Evolutionary conservation across 805 yeast species (phyloP), one percentile per base, ranked within the genome.

Genomic region (Wickerhamomyces rabaulensis): DNA sequence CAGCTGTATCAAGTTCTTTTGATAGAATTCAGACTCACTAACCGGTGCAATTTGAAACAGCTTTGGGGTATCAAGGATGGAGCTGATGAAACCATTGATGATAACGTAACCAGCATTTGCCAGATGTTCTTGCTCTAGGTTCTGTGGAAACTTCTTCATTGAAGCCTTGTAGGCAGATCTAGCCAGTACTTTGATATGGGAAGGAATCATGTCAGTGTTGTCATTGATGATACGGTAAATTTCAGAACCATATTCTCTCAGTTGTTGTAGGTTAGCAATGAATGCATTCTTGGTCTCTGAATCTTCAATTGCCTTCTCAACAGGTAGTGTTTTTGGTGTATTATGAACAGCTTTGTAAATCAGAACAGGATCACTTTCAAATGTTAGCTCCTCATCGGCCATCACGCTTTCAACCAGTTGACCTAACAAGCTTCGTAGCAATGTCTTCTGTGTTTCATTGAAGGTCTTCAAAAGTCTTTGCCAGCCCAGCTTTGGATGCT

Each of bases 301-400:
- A 53, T 87, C 91, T 52, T 84, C 84, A 51, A 92, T 87, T 1
- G 98, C 96, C 35, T 69, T 72, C 45, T 79, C 84, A 0, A 86
- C 82, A 5, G 80, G 60, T 4, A 74, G 60, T 19, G 70, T 63
- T 3, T 68, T 57, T 47, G 71, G 62, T 36, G 58, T 42, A 66
- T 60, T 70, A 63, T 56, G 66, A n/a, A 81, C 51, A 3, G 54
- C 57, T 25, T 62, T 56, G 58, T 77, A 77, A 23, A 87, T 82
- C 15, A 67, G 65, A 3, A 77, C 61, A 2, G 98, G 98, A 61
- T 90, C 87, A 46, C 91, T 80, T 59, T 91, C 97, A 52, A 89
- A 79, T 46, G 82, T 81, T 10, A 82, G 61, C 6, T 66, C 67
- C 9, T 64, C 59, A 26, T 66, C 64, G 19, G 60, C 53, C 15